Base-by-base conservation (phyloP, 768 basidiomycete species). In the Psilocybe tampanensis region DNA sequence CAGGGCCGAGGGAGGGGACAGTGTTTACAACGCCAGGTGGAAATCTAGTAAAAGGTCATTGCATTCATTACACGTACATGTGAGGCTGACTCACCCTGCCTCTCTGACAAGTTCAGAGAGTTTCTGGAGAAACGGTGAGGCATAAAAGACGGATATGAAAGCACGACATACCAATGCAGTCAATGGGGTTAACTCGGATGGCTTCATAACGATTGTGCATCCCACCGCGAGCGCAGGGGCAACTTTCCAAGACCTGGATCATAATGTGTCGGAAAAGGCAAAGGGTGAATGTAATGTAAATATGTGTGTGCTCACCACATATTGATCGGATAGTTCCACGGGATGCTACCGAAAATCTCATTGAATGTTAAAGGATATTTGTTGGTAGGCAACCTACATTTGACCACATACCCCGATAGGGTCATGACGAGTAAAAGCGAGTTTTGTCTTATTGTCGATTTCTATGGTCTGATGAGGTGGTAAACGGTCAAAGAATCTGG, bases 341-440 rank as follows among this genome's bases (percentile, higher is more conserved):
- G 93, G 63, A 94, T 93, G 64, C 89, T 92, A 50, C 43, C 34
- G 59, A 62, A 24, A 56, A 8, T 50, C 50, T 54, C 22, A 56
- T 44, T 47, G 26, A 58, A 29, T 64, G 52, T 2, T 26, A 34
- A 52, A 45, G 17, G 29, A 34, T 32, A 49, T 48, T 41, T 24
- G 15, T n/a, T 19, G 19, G n/a, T n/a, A n/a, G 17, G 19, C 22
- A 17, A 67, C 79, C 54, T 66, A 92, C 91, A 93, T 95, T 71
- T 97, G 95, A 2, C 90, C 94, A 67, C 92, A 94, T 26, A 95
- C 94, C n/a, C 95, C 94, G 60, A 96, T 88, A 18, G 95, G 94
- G 45, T 95, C 94, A 66, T 90, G 89, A 33, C 85, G 83, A 8
- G 94, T 95, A 73, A 91, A 94, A 4, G 90, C 92, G 53, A 92